These are phyloP conservation scores for Moesziomyces sp. DNA, from an alignment of 1,284 basidiomycete genomes.

Conservation along the genomic window DNA sequence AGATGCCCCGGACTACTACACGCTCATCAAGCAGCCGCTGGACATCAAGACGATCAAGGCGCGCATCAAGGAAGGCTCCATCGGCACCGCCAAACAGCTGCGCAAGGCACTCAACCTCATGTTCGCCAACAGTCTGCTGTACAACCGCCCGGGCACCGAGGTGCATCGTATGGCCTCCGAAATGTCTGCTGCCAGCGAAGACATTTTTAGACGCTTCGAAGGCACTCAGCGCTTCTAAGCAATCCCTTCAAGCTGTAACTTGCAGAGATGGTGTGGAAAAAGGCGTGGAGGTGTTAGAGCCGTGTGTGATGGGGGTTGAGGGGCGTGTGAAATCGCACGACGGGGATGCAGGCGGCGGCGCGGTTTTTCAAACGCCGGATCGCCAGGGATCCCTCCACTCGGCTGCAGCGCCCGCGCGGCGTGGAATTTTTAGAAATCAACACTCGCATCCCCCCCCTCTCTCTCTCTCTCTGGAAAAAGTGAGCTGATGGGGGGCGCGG, in stretches of 20 bases:
- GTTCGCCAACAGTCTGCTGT: conserved; percentile 65
- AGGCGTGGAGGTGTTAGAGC: background rate
- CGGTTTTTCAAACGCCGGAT: conserved; percentile 14
- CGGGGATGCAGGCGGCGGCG: background rate
- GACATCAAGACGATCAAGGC: conserved; percentile 64
- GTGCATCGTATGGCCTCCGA: conserved; percentile 64
- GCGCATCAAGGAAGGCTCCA: conserved; percentile 60
- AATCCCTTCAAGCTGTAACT: too few relatives aligned
- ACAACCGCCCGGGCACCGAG: conserved; percentile 63
- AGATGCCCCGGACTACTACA: conserved; percentile 65
- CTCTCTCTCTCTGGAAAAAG: too few relatives aligned
- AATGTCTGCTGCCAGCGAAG: conserved; percentile 60
- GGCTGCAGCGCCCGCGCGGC: too few relatives aligned
- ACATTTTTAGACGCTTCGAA: conserved; percentile 50
- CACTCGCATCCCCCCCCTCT: too few relatives aligned
- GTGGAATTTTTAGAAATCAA: too few relatives aligned
- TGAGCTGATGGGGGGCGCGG: conserved; percentile 9
- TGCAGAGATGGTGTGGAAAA: background rate
- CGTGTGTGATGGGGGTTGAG: background rate
- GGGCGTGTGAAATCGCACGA: conserved; percentile 1
- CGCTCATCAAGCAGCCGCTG: conserved; percentile 57
- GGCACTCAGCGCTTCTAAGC: conserved; percentile 41
- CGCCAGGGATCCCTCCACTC: too few relatives aligned
- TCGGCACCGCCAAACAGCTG: conserved; percentile 46
- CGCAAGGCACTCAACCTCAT: conserved; percentile 53